phyloP scores from a whole-genome alignment of 1,284 basidiomycete species.

The Meira miltonrushii region DNA sequence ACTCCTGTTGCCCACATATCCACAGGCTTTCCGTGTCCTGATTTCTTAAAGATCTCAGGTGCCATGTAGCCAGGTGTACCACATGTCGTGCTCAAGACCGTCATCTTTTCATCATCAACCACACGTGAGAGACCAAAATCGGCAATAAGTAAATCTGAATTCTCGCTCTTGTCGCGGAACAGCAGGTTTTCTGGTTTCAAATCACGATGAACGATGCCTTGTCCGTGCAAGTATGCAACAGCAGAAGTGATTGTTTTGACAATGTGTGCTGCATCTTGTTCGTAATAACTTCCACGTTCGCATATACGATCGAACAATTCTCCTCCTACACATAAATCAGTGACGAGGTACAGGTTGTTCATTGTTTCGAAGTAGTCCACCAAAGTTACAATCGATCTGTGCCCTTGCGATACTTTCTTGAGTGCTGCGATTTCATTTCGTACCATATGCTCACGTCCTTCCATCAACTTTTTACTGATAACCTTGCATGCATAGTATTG shows the following conservation, averaged over 20 bases:
- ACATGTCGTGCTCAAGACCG: constrained; percentile 85
- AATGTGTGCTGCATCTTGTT: constrained; percentile 84
- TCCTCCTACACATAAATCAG: constrained; percentile 94
- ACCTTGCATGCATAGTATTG: constrained; percentile 55
- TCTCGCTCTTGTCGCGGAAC: constrained; percentile 82
- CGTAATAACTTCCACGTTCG: constrained; percentile 92
- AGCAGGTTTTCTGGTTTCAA: constrained; percentile 96
- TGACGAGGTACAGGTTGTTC: constrained; percentile 78
- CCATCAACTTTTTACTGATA: constrained; percentile 91
- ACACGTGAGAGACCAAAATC: constrained; percentile 85
- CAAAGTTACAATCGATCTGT: constrained; percentile 65
- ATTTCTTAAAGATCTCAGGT: constrained; percentile 92
- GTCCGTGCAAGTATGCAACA: constrained; percentile 84
- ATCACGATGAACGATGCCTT: constrained; percentile 94
- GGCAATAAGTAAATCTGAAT: constrained; percentile 91
- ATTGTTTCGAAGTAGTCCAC: constrained; percentile 98
- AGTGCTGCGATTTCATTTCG: constrained; percentile 94
- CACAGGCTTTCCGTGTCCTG: constrained; percentile 87
- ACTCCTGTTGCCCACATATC: constrained; percentile 63
- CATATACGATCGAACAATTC: constrained; percentile 98
- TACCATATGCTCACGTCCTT: constrained; percentile 61
- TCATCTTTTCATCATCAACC: constrained; percentile 84
- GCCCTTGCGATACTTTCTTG: constrained; percentile 86
- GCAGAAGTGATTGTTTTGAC: constrained; percentile 79
- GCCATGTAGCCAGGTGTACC: constrained; percentile 95